Conservation (phyloP, 805 yeast species). For the Metschnikowia similis region DNA sequence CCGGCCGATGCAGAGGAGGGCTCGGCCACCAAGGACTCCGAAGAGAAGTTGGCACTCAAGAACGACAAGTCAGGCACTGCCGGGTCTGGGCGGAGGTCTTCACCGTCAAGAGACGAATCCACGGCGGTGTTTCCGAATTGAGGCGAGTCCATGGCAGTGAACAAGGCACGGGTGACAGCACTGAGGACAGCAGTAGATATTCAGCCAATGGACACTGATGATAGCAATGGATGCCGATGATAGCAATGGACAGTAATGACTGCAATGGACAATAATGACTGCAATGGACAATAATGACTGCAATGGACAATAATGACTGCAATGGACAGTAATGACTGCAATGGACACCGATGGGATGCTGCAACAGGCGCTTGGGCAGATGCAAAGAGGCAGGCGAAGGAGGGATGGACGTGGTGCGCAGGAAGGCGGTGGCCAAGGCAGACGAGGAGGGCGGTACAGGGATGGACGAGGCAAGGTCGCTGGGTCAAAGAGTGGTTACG, state of each 20-base stretch:
- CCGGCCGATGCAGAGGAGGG: background rate
- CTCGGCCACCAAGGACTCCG: slow-evolving; percentile 25
- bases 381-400: background rate
- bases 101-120: slow-evolving; percentile 5
- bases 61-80: slow-evolving; percentile 23
- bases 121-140: background rate
- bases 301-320: too few species aligned
- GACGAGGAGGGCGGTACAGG: background rate
- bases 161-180: too few species aligned
- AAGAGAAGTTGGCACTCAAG: slow-evolving; percentile 38
- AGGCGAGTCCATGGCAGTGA: slow-evolving; percentile 2
- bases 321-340: too few species aligned
- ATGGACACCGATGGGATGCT: too few species aligned
- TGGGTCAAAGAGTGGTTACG: background rate
- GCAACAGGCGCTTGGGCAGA: too few species aligned
- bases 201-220: too few species aligned
- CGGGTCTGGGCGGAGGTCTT: slow-evolving; percentile 2
- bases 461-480: background rate
- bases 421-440: background rate
- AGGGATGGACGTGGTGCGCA: background rate
- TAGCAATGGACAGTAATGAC: too few species aligned
- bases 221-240: too few species aligned
- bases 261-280: too few species aligned
- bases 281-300: too few species aligned
- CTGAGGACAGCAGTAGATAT: too few species aligned